Evolutionary conservation across 2,329 filamentous ascomycete species (phyloP).

Genomic region (Calonectria leucothoes): DNA sequence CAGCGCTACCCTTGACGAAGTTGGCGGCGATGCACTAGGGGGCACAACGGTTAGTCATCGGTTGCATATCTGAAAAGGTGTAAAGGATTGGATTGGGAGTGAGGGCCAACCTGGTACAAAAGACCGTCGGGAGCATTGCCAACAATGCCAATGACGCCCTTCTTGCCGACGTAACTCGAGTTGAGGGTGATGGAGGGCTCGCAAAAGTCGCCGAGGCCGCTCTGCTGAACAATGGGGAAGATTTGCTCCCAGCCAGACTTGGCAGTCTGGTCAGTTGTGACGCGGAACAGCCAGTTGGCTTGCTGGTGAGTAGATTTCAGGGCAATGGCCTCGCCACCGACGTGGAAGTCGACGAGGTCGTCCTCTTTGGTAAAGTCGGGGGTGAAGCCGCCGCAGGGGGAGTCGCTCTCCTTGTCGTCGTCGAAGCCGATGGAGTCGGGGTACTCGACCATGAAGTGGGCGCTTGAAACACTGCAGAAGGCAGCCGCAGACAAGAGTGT

Average conservation of each 20-base stretch:
- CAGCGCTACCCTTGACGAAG: slow-evolving; percentile 60
- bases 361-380: slow-evolving; percentile 57
- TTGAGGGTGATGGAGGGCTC: slow-evolving; percentile 61
- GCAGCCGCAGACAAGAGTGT: slow-evolving; percentile 50
- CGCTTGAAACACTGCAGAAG: slow-evolving; percentile 54
- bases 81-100: neutral
- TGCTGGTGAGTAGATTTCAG: slow-evolving; percentile 62
- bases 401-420: slow-evolving; percentile 55
- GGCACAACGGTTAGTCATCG: neutral
- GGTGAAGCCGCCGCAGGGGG: slow-evolving; percentile 67
- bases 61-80: neutral
- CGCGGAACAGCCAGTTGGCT: slow-evolving; percentile 68
- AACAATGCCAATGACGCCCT: slow-evolving; percentile 65
- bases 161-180: slow-evolving; percentile 62
- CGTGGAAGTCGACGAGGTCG: slow-evolving; percentile 67
- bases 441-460: slow-evolving; percentile 66
- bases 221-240: slow-evolving; percentile 65
- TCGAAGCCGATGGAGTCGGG: slow-evolving; percentile 61
- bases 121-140: slow-evolving; percentile 65
- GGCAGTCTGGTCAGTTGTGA: slow-evolving; percentile 62
- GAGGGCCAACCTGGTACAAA: slow-evolving; percentile 64
- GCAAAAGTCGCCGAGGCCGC: slow-evolving; percentile 66
- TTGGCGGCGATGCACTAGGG: slow-evolving; percentile 65
- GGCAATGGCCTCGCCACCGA: slow-evolving; percentile 65
- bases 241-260: slow-evolving; percentile 65